Evolutionary conservation across 495 filamentous ascomycete genomes (phyloP).

Genomic region (Apodospora peruviana): DNA sequence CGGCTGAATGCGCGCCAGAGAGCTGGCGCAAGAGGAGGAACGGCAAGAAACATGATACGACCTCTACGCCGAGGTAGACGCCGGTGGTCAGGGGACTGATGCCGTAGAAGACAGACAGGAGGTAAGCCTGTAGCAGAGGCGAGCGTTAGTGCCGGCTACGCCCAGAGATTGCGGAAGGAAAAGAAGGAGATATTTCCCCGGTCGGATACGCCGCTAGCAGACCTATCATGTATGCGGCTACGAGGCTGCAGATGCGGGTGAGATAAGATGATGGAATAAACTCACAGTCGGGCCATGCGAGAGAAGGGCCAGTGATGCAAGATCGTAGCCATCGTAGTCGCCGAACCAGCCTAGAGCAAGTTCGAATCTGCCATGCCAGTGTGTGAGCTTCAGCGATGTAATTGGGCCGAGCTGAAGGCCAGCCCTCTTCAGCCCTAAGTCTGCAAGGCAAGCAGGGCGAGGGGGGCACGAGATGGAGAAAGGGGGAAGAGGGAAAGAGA

Average conservation of each 20-base stretch:
- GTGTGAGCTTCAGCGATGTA: constrained; percentile 5
- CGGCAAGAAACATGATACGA: constrained; percentile 61
- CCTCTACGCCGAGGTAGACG: constrained; percentile 55
- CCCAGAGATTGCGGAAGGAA: neutral
- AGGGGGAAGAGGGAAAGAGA: constrained; percentile 1
- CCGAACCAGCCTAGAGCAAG: constrained; percentile 66
- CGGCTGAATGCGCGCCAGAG: constrained; percentile 53
- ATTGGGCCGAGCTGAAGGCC: constrained; percentile 24
- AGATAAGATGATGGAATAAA: constrained; percentile 1
- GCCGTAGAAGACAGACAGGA: constrained; percentile 69
- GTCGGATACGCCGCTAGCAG: constrained; percentile 1
- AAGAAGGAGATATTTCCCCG: constrained; percentile 1
- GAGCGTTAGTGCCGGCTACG: constrained; percentile 13
- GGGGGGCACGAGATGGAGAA: neutral
- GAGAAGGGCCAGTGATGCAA: constrained; percentile 60
- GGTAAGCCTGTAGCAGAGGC: constrained; percentile 46
- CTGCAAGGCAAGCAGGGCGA: constrained; percentile 5
- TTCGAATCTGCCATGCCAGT: constrained; percentile 44
- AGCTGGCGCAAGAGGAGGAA: constrained; percentile 64
- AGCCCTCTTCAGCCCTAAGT: constrained; percentile 18
- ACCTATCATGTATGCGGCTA: constrained; percentile 1
- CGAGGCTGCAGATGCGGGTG: neutral
- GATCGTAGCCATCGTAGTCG: constrained; percentile 67
- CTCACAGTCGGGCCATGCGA: constrained; percentile 63
- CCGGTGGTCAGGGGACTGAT: constrained; percentile 53